Conservation (phyloP, 73 alveolate species). For the Symbiodinium natans region DNA sequence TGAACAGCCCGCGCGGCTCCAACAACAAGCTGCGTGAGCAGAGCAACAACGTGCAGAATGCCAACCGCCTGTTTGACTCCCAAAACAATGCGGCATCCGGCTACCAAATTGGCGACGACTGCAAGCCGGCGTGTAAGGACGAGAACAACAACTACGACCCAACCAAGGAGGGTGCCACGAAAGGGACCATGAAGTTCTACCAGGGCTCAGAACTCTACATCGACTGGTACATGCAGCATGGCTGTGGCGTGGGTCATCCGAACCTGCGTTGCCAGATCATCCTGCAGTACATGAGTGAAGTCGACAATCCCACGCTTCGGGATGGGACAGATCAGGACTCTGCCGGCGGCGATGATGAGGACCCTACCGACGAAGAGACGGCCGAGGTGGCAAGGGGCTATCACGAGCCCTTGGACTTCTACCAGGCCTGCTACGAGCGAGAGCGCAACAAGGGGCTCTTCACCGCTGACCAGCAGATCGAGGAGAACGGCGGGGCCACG, state of each 20-base stretch:
- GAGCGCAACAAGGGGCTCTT: constrained; percentile 86
- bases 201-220: constrained; percentile 75
- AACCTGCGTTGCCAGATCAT: constrained; percentile 30
- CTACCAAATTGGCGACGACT: constrained; percentile 79
- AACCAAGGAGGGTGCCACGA: constrained; percentile 22
- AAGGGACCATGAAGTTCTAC: constrained; percentile 39
- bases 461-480: constrained; percentile 77
- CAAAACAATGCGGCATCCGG: constrained; percentile 64
- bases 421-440: constrained; percentile 72
- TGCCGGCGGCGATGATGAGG: constrained; percentile 76
- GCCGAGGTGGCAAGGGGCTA: constrained; percentile 61
- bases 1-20: constrained; percentile 70
- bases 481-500: constrained; percentile 81
- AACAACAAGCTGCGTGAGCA: constrained; percentile 73
- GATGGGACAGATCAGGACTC: constrained; percentile 55
- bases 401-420: constrained; percentile 64
- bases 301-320: constrained; percentile 53
- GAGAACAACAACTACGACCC: constrained; percentile 71
- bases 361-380: constrained; percentile 83
- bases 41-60: constrained; percentile 89
- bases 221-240: constrained; percentile 48
- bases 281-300: constrained; percentile 58
- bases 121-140: constrained; percentile 92
- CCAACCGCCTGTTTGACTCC: constrained; percentile 56
- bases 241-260: not conserved